Percentiles rank a stretch among this genome's conserved stretches.
These are phyloP conservation scores for Bacterosira constricta DNA, from an alignment of 108 stramenopile genomes.

Conservation along the genomic window DNA sequence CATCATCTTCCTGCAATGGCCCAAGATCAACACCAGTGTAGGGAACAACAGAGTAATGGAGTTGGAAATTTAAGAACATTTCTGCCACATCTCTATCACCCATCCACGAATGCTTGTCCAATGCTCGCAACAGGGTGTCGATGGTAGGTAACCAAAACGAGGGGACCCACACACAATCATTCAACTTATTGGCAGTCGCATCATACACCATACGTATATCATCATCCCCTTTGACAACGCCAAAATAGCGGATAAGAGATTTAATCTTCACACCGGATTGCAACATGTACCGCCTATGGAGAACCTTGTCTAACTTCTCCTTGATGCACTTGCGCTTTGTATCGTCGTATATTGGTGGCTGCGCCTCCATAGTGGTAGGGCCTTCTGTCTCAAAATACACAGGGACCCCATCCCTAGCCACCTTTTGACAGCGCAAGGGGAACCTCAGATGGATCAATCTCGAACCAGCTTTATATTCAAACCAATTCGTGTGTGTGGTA, in stretches of 20 bases:
- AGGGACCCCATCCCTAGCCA: slow-evolving; percentile 16
- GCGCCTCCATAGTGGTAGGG: background rate
- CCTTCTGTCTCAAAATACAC: slow-evolving; percentile 15
- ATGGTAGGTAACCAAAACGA: slow-evolving; percentile 51
- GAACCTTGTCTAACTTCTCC: slow-evolving; percentile 38
- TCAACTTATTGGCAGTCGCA: slow-evolving; percentile 45
- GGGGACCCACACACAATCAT: slow-evolving; percentile 46
- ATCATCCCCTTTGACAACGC: slow-evolving; percentile 43
- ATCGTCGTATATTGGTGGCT: background rate
- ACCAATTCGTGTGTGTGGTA: slow-evolving; percentile 1
- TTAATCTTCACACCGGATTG: background rate
- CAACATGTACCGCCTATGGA: slow-evolving; percentile 17
- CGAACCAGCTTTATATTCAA: slow-evolving; percentile 10
- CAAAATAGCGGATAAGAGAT: slow-evolving; percentile 37
- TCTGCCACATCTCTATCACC: background rate
- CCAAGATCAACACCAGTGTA: slow-evolving; percentile 46
- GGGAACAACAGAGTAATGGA: slow-evolving; percentile 20
- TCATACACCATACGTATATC: slow-evolving; percentile 59
- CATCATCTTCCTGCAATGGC: background rate
- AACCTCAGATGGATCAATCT: slow-evolving; percentile 1
- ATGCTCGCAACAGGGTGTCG: slow-evolving; percentile 1
- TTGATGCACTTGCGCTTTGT: background rate
- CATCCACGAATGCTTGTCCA: background rate
- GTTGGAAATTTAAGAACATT: background rate
- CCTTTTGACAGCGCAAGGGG: background rate